A percentile compares a stretch with the other conserved stretches of the same genome.
Evolutionary conservation across 1,284 basidiomycete genomes (phyloP).

Genomic region (Pseudozyma sp.): DNA sequence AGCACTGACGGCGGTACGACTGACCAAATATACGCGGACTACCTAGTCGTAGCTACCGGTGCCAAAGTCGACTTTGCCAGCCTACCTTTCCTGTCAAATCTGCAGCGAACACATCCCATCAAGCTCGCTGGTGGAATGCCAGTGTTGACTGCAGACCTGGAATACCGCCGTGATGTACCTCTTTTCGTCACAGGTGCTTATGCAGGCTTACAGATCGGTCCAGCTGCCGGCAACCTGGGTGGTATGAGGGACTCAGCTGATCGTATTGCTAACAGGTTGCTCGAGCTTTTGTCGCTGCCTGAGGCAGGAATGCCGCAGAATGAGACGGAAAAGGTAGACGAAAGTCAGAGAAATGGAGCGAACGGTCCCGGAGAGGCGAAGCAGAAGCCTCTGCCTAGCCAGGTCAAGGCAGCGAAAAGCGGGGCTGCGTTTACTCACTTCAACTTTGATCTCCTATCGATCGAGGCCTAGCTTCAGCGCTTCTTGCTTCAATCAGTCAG

Average conservation of each 20-base stretch:
- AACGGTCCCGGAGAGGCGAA: background rate
- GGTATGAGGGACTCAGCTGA: slow-evolving; percentile 69
- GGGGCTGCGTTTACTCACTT: slow-evolving; percentile 37
- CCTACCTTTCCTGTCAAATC: slow-evolving; percentile 56
- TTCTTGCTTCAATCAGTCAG: too few species aligned
- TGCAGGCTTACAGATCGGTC: slow-evolving; percentile 65
- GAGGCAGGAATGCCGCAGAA: slow-evolving; percentile 12
- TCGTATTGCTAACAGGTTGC: slow-evolving; percentile 62
- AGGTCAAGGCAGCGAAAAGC: background rate
- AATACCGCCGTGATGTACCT: slow-evolving; percentile 62
- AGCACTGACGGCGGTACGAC: slow-evolving; percentile 4
- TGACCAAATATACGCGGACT: slow-evolving; percentile 35
- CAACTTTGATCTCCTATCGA: slow-evolving; percentile 40
- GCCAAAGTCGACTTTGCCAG: slow-evolving; percentile 48
- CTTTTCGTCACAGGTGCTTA: slow-evolving; percentile 68
- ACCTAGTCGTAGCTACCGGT: slow-evolving; percentile 67
- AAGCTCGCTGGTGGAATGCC: slow-evolving; percentile 65
- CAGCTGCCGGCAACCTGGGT: slow-evolving; percentile 68
- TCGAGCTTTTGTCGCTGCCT: slow-evolving; percentile 28
- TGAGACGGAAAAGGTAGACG: background rate
- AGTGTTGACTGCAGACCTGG: slow-evolving; percentile 64
- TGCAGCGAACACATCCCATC: slow-evolving; percentile 51
- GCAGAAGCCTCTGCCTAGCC: background rate
- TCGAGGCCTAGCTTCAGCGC: slow-evolving; percentile 23
- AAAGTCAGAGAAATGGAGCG: background rate